Conservation (phyloP, 1,139 yeast species). For the Kodamaea ohmeri region DNA sequence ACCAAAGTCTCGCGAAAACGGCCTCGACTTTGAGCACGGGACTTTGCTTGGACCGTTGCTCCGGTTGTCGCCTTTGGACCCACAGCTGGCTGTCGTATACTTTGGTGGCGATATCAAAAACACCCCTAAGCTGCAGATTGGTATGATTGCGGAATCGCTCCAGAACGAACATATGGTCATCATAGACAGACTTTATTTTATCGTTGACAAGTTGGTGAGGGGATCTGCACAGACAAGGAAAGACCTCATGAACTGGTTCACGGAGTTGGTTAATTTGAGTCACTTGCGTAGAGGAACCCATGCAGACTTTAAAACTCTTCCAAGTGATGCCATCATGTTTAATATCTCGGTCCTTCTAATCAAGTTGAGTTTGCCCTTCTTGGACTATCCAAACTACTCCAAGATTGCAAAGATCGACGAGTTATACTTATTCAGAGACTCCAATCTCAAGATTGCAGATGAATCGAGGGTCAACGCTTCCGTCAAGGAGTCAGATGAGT, state of each 20-base stretch:
- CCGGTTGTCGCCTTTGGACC: conserved; percentile 68
- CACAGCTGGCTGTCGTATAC: conserved; percentile 40
- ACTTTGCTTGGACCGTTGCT: conserved; percentile 79
- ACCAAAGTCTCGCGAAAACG: conserved; percentile 39
- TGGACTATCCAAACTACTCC: conserved; percentile 55
- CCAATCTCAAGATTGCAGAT: conserved; percentile 62
- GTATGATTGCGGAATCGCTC: conserved; percentile 51
- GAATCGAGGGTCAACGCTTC: conserved; percentile 86
- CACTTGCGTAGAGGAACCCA: conserved; percentile 88
- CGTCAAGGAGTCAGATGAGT: conserved; percentile 61
- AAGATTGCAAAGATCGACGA: conserved; percentile 77
- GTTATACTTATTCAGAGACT: conserved; percentile 53
- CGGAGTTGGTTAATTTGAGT: conserved; percentile 68
- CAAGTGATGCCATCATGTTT: conserved; percentile 80
- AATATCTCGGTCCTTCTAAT: conserved; percentile 69
- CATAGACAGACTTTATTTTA: conserved; percentile 59
- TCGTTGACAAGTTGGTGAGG: conserved; percentile 74
- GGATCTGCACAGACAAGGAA: conserved; percentile 65
- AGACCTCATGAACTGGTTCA: conserved; percentile 65
- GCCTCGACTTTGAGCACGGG: conserved; percentile 52
- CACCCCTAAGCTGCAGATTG: conserved; percentile 40
- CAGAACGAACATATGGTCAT: conserved; percentile 59
- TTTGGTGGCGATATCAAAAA: conserved; percentile 44
- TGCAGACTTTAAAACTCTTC: conserved; percentile 62
- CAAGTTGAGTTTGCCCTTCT: conserved; percentile 78